Evolutionary conservation across 176 grass and related monocot species (phyloP), one percentile per base, ranked within the genome.

Genomic region (Oryza coarctata): DNA sequence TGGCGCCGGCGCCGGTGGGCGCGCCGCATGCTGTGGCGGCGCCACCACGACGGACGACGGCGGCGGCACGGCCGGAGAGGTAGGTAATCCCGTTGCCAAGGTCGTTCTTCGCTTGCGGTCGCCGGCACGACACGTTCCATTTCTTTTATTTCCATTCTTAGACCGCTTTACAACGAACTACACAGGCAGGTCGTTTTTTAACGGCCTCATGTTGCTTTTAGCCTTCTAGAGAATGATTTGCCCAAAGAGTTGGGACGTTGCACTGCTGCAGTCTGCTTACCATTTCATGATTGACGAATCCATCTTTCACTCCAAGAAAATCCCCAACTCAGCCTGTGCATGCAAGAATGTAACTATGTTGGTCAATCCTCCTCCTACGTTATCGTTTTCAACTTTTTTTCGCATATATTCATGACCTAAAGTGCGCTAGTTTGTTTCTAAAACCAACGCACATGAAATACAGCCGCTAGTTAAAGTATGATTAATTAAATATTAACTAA

Each of bases 1-100:
- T 64, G 15, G 12, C 69, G 44, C 35, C 7, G 63, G 83, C 80
- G 50, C 60, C 47, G 68, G 79, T 17, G 26, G 66, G n/a, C 50
- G 9, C 15, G n/a, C 23, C 15, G 31, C 27, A 22, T n/a, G 27
- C 18, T 18, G 65, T 7, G 43, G 12, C 20, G n/a, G n/a, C n/a
- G 20, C 2, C 22, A 14, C 0, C 13, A 7, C 63, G 25, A 26
- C 32, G 33, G 5, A 36, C 15, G 72, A 9, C 52, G 71, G 7
- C 68, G 60, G 2, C 29, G 36, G 52, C 27, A 12, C 61, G 14
- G 69, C 32, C 70, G 71, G 71, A 66, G 72, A 81, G 87, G 87
- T 89, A 65, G 22, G 82, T 79, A 71, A 44, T 89, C 70, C 87
- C 29, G 82, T 84, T 80, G 45, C 76, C 74, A 23, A 47, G 7